A percentile compares a stretch with the other conserved stretches of the same genome.
phyloP scores from a whole-genome alignment of 306 rosid species.

The Gillenia trifoliata region DNA sequence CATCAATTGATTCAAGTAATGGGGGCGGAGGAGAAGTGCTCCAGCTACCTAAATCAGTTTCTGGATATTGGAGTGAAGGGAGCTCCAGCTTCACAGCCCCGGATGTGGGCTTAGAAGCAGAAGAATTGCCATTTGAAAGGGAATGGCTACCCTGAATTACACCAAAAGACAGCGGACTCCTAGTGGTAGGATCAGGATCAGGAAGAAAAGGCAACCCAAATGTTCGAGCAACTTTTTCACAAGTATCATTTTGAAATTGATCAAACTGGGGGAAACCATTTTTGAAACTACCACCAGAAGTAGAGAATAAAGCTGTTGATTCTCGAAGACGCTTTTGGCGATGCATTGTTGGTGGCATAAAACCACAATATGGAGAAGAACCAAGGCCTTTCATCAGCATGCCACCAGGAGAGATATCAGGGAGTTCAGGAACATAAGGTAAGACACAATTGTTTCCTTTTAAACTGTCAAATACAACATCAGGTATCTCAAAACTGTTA shows the following conservation, averaged over 20 bases:
- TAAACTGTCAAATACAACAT: constrained; percentile 50
- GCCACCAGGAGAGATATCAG: constrained; percentile 41
- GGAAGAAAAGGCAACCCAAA: constrained; percentile 44
- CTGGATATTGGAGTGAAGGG: constrained; percentile 99
- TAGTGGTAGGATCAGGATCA: constrained; percentile 49
- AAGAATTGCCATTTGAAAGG: constrained; percentile 85
- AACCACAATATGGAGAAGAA: constrained; percentile 58
- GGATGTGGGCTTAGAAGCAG: constrained; percentile 70
- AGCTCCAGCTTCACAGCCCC: constrained; percentile 95
- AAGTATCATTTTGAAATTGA: constrained; percentile 39
- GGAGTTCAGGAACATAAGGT: constrained; percentile 48
- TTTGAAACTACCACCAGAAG: constrained; percentile 37
- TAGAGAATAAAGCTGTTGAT: constrained; percentile 46
- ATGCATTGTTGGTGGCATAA: constrained; percentile 45
- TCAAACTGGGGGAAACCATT: constrained; percentile 41
- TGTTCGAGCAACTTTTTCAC: constrained; percentile 42
- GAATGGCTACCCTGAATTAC: constrained; percentile 61
- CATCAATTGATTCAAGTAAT: constrained; percentile 68
- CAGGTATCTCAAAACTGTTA: constrained; percentile 53
- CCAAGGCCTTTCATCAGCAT: constrained; percentile 53
- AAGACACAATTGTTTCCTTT: constrained; percentile 47
- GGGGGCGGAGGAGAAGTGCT: constrained; percentile 57
- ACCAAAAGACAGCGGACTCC: constrained; percentile 41
- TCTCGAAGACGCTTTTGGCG: constrained; percentile 61
- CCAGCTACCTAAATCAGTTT: constrained; percentile 84